Conservation (phyloP, 768 basidiomycete species). For the Macrolepiota fuliginosa region DNA sequence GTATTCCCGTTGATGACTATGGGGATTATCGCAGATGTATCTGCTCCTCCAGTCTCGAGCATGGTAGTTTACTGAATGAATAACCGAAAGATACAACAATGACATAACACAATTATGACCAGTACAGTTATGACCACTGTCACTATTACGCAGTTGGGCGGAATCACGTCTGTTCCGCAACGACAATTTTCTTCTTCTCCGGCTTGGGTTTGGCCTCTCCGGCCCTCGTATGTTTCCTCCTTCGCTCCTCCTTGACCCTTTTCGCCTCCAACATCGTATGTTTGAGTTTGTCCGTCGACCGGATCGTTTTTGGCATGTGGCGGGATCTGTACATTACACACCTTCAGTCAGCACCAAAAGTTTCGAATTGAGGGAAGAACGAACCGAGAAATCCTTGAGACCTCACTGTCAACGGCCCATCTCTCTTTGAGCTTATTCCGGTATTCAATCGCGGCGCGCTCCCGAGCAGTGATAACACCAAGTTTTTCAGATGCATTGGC, state of each 20-base stretch:
- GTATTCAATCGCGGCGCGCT: constrained; percentile 91
- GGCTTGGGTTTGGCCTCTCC: constrained; percentile 88
- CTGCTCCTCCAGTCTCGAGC: too few species aligned
- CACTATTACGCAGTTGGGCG: background rate
- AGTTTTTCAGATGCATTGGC: constrained; percentile 89
- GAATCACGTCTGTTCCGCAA: constrained; percentile 69
- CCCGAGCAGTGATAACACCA: constrained; percentile 86
- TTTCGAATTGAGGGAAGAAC: constrained; percentile 25
- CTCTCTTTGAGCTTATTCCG: constrained; percentile 81
- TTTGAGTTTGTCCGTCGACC: constrained; percentile 86
- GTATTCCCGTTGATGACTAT: too few species aligned
- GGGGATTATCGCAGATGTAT: too few species aligned
- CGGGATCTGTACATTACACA: constrained; percentile 48
- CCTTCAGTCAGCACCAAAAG: background rate
- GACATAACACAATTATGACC: too few species aligned
- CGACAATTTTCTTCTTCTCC: constrained; percentile 85
- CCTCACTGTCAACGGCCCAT: constrained; percentile 84
- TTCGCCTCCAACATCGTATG: constrained; percentile 88
- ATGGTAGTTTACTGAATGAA: too few species aligned
- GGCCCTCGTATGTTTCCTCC: constrained; percentile 84
- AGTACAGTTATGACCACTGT: too few species aligned
- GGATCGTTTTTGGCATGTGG: constrained; percentile 88
- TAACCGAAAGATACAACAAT: too few species aligned
- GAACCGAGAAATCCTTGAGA: constrained; percentile 79
- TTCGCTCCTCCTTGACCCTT: constrained; percentile 90